A percentile compares a stretch with the other conserved stretches of the same genome.
phyloP scores from a whole-genome alignment of 2,329 filamentous ascomycete species.

The Cordyceps cicadae region DNA sequence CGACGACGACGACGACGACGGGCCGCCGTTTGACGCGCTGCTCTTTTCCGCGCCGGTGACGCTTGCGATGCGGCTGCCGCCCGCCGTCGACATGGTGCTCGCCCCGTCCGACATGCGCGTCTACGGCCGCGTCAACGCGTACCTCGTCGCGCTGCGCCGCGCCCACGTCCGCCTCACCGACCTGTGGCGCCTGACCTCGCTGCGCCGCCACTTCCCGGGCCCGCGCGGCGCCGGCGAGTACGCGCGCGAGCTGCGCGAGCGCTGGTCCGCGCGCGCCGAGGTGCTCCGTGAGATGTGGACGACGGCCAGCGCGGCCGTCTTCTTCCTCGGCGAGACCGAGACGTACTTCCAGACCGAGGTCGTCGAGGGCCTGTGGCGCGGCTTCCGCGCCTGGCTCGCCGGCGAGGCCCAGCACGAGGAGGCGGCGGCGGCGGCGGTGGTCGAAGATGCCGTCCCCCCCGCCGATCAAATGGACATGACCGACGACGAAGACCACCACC shows the following conservation, averaged over 20 bases:
- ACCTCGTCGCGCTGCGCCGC: slow-evolving; percentile 75
- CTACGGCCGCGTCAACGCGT: slow-evolving; percentile 81
- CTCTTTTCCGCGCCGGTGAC: slow-evolving; percentile 66
- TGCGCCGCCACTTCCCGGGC: slow-evolving; percentile 68
- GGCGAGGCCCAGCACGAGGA: slow-evolving; percentile 23
- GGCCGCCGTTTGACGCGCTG: slow-evolving; percentile 63
- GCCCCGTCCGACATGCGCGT: slow-evolving; percentile 64
- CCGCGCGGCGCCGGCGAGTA: slow-evolving; percentile 54
- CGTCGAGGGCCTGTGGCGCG: slow-evolving; percentile 69
- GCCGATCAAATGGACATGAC: background rate
- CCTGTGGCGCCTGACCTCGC: slow-evolving; percentile 75
- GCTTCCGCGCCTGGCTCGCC: slow-evolving; percentile 68
- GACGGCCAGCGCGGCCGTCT: slow-evolving; percentile 76
- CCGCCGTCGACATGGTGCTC: slow-evolving; percentile 82
- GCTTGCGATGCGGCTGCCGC: slow-evolving; percentile 63
- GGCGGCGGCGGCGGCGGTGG: too few species aligned
- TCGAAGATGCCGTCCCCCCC: background rate
- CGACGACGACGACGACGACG: slow-evolving; percentile 23
- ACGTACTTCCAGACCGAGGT: slow-evolving; percentile 87
- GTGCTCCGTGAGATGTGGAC: slow-evolving; percentile 83
- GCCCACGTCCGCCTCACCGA: slow-evolving; percentile 78
- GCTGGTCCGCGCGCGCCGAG: slow-evolving; percentile 53
- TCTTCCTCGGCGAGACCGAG: slow-evolving; percentile 81
- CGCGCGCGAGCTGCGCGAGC: slow-evolving; percentile 53
- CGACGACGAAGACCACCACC: background rate